Percentiles rank a stretch among this genome's conserved stretches.
Evolutionary conservation across 768 basidiomycete species (phyloP).

Genomic region (Tylopilus sp.): DNA sequence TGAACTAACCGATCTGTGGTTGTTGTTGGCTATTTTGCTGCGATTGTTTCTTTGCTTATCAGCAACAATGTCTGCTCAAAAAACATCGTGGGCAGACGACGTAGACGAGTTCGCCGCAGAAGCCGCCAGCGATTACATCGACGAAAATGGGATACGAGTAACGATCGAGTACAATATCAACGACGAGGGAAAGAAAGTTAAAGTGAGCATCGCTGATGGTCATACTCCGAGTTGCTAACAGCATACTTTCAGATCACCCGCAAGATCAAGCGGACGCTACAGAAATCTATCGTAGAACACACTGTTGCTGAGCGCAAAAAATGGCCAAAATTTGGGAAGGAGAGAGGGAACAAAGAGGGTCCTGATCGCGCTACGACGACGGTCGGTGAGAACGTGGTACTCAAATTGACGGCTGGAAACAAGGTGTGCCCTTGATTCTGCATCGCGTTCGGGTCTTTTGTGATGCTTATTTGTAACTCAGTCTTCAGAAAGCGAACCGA

Average conservation of each 20-base stretch:
- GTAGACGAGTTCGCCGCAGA: conserved; percentile 67
- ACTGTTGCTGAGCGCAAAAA: conserved; percentile 89
- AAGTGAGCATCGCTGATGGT: conserved; percentile 50
- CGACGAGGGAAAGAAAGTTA: conserved; percentile 93
- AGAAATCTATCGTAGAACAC: conserved; percentile 92
- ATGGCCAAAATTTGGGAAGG: conserved; percentile 92
- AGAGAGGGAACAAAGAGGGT: conserved; percentile 82
- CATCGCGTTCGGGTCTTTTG: not conserved
- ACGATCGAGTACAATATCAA: conserved; percentile 79
- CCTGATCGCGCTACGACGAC: conserved; percentile 94
- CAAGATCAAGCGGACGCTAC: conserved; percentile 79
- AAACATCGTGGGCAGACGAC: conserved; percentile 88
- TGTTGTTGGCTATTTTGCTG: conserved; percentile 18
- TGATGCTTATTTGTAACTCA: conserved; percentile 21
- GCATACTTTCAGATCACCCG: conserved; percentile 66
- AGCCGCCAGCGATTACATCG: conserved; percentile 61
- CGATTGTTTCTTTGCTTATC: conserved; percentile 12
- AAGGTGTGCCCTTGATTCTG: conserved; percentile 39
- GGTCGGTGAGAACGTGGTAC: conserved; percentile 69
- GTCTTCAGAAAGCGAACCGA: conserved; percentile 64
- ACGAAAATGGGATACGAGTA: conserved; percentile 86
- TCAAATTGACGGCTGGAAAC: conserved; percentile 62
- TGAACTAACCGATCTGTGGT: too few species aligned
- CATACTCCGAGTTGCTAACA: not conserved
- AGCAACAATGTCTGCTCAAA: conserved; percentile 31